A percentile compares a stretch with the other conserved stretches of the same genome.
These are phyloP conservation scores for Pythium sukuiense DNA, from an alignment of 352 stramenopile species.

Conservation along the genomic window DNA sequence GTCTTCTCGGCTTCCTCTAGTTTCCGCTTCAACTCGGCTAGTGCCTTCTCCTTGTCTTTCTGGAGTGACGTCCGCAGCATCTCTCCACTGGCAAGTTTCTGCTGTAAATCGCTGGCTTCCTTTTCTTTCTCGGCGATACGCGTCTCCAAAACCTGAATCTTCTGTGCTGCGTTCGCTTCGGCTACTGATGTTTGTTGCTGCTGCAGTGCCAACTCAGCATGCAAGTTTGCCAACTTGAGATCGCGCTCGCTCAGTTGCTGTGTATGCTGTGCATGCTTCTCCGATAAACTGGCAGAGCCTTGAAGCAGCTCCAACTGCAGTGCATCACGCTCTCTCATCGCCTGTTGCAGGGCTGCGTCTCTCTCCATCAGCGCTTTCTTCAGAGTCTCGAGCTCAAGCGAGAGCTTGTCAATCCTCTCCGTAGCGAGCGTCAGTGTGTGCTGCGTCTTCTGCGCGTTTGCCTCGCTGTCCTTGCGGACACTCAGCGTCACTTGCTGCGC, in stretches of 20 bases:
- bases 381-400: constrained; percentile 38
- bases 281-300: constrained; percentile 34
- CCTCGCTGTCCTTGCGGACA: constrained; percentile 51
- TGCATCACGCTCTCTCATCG: constrained; percentile 44
- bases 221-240: constrained; percentile 37
- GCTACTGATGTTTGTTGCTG: constrained; percentile 30
- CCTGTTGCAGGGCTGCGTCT: constrained; percentile 41
- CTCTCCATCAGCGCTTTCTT: constrained; percentile 40
- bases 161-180: constrained; percentile 22
- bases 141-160: constrained; percentile 27
- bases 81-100: constrained; percentile 22
- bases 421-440: constrained; percentile 38
- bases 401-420: constrained; percentile 45
- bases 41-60: constrained; percentile 26
- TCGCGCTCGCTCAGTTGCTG: constrained; percentile 44
- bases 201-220: constrained; percentile 29
- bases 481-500: constrained; percentile 49
- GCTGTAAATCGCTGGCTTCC: constrained; percentile 21
- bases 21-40: constrained; percentile 11
- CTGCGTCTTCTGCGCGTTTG: constrained; percentile 42
- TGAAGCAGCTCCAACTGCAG: constrained; percentile 50
- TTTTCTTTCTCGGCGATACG: constrained; percentile 21
- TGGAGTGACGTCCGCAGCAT: constrained; percentile 17
- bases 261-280: constrained; percentile 35
- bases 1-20: constrained; percentile 12